These are phyloP conservation scores for Puccinia triticina DNA, from an alignment of 1,284 basidiomycete species.

Conservation along the genomic window DNA sequence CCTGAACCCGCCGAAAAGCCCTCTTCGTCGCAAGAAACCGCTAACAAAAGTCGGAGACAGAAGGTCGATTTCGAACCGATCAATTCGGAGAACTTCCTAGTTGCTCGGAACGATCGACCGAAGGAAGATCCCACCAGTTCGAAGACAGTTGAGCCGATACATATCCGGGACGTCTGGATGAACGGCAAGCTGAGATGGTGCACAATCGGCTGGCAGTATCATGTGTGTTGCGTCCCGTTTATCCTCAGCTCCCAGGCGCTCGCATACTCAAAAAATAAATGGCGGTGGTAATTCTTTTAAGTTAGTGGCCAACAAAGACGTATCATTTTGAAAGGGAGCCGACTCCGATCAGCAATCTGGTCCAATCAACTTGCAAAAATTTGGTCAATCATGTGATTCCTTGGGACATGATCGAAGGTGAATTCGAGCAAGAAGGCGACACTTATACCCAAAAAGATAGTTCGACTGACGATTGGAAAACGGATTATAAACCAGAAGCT, in stretches of 20 bases:
- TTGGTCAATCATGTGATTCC: slow-evolving; percentile 32
- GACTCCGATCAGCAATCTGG: slow-evolving; percentile 34
- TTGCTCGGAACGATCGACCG: slow-evolving; percentile 15
- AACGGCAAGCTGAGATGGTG: slow-evolving; percentile 47
- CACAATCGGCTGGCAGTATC: slow-evolving; percentile 48
- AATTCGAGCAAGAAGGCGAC: neutral
- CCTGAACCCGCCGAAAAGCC: neutral
- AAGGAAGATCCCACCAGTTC: slow-evolving; percentile 33
- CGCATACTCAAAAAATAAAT: neutral
- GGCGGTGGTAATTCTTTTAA: neutral
- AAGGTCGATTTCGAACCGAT: slow-evolving; percentile 43
- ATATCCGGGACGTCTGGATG: slow-evolving; percentile 38
- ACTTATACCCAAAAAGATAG: neutral
- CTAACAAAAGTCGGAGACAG: slow-evolving; percentile 19
- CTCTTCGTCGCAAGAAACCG: neutral
- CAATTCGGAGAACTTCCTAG: slow-evolving; percentile 32
- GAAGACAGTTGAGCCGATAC: slow-evolving; percentile 18
- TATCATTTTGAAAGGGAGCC: slow-evolving; percentile 49
- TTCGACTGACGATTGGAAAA: slow-evolving; percentile 7
- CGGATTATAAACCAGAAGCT: slow-evolving; percentile 36
- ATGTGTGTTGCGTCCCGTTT: slow-evolving; percentile 16
- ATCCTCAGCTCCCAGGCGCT: neutral
- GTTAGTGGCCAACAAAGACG: slow-evolving; percentile 41
- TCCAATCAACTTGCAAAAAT: slow-evolving; percentile 26
- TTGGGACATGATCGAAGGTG: slow-evolving; percentile 18